A percentile compares a stretch with the other conserved stretches of the same genome.
Conservation (phyloP, 768 basidiomycete genomes). For the Lyophyllum shimeji region DNA sequence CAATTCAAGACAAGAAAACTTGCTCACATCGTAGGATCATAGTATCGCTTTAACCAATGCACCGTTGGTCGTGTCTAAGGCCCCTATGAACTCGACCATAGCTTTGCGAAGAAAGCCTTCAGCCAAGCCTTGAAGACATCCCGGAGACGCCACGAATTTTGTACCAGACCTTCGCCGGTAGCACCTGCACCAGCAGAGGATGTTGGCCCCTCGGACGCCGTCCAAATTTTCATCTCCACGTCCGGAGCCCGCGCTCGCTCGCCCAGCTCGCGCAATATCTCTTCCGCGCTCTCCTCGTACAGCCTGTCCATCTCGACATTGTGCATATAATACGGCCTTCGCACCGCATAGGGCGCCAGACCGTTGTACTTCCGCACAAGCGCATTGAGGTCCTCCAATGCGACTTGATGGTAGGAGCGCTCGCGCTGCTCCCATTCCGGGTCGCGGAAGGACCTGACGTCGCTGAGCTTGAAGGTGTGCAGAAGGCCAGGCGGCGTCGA, state of each 20-base stretch:
- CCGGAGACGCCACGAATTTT: conserved; percentile 7
- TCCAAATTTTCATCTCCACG: neutral
- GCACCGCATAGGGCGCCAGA: conserved; percentile 76
- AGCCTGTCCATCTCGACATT: conserved; percentile 56
- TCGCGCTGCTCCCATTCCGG: conserved; percentile 71
- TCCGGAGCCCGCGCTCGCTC: conserved; percentile 21
- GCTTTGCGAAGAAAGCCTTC: conserved; percentile 4
- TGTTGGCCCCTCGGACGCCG: neutral
- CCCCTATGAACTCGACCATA: neutral
- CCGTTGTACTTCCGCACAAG: conserved; percentile 80
- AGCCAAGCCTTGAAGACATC: conserved; percentile 11
- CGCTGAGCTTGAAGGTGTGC: conserved; percentile 28
- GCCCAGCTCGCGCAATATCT: conserved; percentile 44
- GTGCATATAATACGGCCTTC: conserved; percentile 58
- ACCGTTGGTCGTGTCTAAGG: no score
- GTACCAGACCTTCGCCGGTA: neutral
- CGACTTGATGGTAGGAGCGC: conserved; percentile 62
- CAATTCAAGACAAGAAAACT: no score
- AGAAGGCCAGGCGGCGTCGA: conserved; percentile 41
- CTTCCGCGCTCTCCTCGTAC: conserved; percentile 51
- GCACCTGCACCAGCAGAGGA: neutral
- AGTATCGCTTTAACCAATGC: neutral
- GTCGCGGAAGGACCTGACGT: conserved; percentile 54
- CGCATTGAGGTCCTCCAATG: conserved; percentile 70
- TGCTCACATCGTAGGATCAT: neutral